Conservation (phyloP, 2,329 filamentous ascomycete species). For the Fusarium drepaniforme region DNA sequence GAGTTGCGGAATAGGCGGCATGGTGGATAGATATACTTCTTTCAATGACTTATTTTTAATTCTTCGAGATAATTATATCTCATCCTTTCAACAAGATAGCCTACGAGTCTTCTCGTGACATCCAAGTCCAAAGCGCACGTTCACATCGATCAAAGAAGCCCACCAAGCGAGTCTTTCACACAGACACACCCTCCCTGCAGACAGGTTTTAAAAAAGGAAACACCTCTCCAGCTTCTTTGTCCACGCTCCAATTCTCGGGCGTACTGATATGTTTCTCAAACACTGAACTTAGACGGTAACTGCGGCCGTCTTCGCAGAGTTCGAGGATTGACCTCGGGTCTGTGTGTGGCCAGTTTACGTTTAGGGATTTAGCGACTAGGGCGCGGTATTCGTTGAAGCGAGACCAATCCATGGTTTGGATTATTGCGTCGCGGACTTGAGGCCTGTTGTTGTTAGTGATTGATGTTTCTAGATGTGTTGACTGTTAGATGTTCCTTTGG, state of each 20-base stretch:
- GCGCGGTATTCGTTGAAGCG: slow-evolving; percentile 23
- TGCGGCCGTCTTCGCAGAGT: not conserved
- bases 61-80: not conserved
- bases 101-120: not conserved
- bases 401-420: slow-evolving; percentile 32
- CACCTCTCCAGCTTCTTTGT: slow-evolving; percentile 6
- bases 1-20: not conserved
- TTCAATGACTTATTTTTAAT: not conserved
- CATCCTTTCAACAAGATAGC: not conserved
- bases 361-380: slow-evolving; percentile 6
- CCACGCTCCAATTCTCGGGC: slow-evolving; percentile 19
- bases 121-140: not conserved
- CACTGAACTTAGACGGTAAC: slow-evolving; percentile 3
- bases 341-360: slow-evolving; percentile 17
- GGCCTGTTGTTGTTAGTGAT: slow-evolving; percentile 11
- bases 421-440: slow-evolving; percentile 33
- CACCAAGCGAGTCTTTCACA: not conserved
- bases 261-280: slow-evolving; percentile 25
- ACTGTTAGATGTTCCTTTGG: not conserved
- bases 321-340: slow-evolving; percentile 10
- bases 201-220: slow-evolving; percentile 27
- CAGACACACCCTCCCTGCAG: slow-evolving; percentile 6
- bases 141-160: not conserved
- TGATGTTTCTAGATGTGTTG: not conserved
- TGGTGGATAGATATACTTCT: slow-evolving; percentile 9